phyloP scores from a whole-genome alignment of 257 asterid species.

The Lycium barbarum region DNA sequence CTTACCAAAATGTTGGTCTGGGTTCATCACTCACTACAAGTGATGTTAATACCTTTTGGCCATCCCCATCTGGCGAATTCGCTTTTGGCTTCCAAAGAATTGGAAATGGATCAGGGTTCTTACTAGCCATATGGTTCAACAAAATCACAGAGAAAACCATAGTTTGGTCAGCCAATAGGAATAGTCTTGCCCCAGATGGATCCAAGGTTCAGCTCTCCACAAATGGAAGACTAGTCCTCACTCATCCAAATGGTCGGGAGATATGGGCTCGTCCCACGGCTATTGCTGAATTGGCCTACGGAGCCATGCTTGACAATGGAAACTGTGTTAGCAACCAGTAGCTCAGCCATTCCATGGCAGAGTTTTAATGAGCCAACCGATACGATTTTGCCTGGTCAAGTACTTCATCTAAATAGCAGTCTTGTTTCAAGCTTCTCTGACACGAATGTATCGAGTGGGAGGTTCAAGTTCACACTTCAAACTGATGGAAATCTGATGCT shows the following conservation, averaged over 20 bases:
- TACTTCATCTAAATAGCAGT: background rate
- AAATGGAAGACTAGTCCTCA: constrained; percentile 1
- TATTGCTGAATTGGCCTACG: constrained; percentile 35
- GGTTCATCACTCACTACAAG: constrained; percentile 32
- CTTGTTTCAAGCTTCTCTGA: too few species aligned
- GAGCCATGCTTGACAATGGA: constrained; percentile 56
- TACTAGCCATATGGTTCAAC: constrained; percentile 35
- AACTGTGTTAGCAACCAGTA: constrained; percentile 40
- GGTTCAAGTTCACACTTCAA: constrained; percentile 28
- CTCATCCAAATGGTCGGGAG: constrained; percentile 22
- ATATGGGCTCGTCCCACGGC: constrained; percentile 13
- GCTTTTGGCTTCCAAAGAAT: constrained; percentile 25
- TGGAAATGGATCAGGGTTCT: constrained; percentile 2
- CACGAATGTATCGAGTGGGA: too few species aligned
- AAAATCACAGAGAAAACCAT: constrained; percentile 29
- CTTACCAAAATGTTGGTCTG: background rate
- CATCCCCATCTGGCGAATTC: constrained; percentile 30
- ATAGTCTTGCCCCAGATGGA: constrained; percentile 24
- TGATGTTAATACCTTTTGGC: background rate
- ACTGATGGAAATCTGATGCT: constrained; percentile 47
- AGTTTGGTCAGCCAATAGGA: constrained; percentile 36
- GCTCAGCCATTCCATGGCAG: constrained; percentile 52
- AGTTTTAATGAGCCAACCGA: constrained; percentile 52
- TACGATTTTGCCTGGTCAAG: constrained; percentile 45
- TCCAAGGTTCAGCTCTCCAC: constrained; percentile 21